Evolutionary conservation across 2,329 filamentous ascomycete species (phyloP).

Genomic region (Aspergillus cejpii): DNA sequence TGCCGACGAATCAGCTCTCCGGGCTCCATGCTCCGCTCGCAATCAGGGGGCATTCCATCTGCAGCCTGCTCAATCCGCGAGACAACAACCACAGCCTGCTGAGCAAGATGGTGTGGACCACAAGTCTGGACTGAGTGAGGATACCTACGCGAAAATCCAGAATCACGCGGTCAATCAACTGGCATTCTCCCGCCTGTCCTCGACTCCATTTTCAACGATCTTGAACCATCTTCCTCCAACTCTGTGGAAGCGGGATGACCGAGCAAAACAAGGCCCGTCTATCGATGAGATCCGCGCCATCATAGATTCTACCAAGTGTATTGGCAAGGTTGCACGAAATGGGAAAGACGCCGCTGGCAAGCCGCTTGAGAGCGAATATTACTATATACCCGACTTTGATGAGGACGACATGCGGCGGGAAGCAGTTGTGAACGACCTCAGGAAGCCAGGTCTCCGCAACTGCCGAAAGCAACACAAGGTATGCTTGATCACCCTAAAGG

Average conservation of each 20-base stretch:
- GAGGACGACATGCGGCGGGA: constrained; percentile 68
- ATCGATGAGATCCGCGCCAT: constrained; percentile 61
- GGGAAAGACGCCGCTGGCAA: constrained; percentile 97
- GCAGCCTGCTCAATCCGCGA: constrained; percentile 28
- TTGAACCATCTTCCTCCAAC: constrained; percentile 73
- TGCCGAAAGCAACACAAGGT: constrained; percentile 98
- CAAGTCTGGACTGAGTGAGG: constrained; percentile 19
- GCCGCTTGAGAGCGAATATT: constrained; percentile 89
- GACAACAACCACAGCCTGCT: constrained; percentile 21
- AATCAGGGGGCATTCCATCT: constrained; percentile 27
- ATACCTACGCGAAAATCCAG: constrained; percentile 37
- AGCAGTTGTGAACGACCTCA: constrained; percentile 75
- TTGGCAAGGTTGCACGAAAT: constrained; percentile 81
- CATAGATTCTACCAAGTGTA: constrained; percentile 66
- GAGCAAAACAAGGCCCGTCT: constrained; percentile 45
- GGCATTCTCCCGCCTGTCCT: constrained; percentile 86
- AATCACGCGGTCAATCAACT: constrained; percentile 95
- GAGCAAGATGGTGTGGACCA: constrained; percentile 19
- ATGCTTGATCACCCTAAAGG: constrained; percentile 26
- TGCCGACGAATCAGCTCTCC: constrained; percentile 57
- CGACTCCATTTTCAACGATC: constrained; percentile 82
- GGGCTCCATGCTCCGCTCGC: constrained; percentile 26
- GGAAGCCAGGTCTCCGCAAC: constrained; percentile 80
- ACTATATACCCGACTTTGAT: constrained; percentile 87
- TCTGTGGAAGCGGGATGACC: constrained; percentile 46